Evolutionary conservation across 768 basidiomycete species (phyloP).

Genomic region (Tylopilus cervinicoccineus): DNA sequence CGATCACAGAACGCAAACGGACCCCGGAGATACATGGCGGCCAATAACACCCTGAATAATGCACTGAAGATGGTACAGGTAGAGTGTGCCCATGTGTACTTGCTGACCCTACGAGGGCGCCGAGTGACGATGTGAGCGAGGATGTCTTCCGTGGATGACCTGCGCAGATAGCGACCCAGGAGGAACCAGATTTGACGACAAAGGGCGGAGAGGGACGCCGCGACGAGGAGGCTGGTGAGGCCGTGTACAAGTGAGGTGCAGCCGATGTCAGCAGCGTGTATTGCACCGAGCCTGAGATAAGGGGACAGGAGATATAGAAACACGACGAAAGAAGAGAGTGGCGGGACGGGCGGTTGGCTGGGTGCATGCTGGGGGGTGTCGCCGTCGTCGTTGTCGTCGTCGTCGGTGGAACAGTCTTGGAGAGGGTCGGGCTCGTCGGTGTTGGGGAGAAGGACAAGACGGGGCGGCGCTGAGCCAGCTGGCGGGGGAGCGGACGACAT

Average conservation of each 20-base stretch:
- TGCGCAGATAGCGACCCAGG: constrained; percentile 67
- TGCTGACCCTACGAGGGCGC: constrained; percentile 47
- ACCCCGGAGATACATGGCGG: constrained; percentile 66
- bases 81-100: constrained; percentile 40
- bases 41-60: constrained; percentile 45
- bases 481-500: constrained; percentile 3
- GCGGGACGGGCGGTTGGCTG: constrained; percentile 31
- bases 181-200: constrained; percentile 73
- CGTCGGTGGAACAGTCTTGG: constrained; percentile 39
- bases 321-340: constrained; percentile 52
- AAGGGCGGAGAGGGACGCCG: constrained; percentile 56
- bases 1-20: constrained; percentile 25
- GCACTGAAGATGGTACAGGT: constrained; percentile 44
- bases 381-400: constrained; percentile 39
- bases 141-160: constrained; percentile 62
- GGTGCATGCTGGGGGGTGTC: constrained; percentile 3
- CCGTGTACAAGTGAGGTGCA: constrained; percentile 45
- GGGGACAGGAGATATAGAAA: constrained; percentile 70
- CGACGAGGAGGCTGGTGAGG: constrained; percentile 46
- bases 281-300: constrained; percentile 67
- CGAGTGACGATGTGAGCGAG: constrained; percentile 58
- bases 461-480: constrained; percentile 40
- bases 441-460: constrained; percentile 62
- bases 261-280: constrained; percentile 48
- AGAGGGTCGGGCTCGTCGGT: constrained; percentile 38